These are phyloP conservation scores for Hypomontagnella monticulosa DNA, from an alignment of 495 filamentous ascomycete species.

Conservation along the genomic window DNA sequence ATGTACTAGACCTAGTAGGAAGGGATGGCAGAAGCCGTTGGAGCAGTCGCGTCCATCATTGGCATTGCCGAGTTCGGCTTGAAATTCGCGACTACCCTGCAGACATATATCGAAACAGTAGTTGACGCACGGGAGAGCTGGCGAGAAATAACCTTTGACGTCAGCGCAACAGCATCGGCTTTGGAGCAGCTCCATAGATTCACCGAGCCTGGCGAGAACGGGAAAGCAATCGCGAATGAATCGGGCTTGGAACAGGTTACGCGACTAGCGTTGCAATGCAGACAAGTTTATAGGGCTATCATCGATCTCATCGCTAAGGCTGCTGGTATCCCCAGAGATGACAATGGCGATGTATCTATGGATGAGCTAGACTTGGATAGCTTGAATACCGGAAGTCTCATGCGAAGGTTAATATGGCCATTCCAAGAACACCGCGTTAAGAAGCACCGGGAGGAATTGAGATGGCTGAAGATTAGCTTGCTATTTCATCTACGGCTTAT, in stretches of 20 bases:
- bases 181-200: conserved; percentile 30
- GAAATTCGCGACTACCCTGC: conserved; percentile 33
- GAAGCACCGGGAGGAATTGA: conserved; percentile 25
- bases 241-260: conserved; percentile 26
- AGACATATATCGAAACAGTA: conserved; percentile 26
- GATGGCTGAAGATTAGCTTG: conserved; percentile 31
- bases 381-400: conserved; percentile 6
- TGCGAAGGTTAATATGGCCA: conserved; percentile 26
- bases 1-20: not conserved
- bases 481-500: conserved; percentile 27
- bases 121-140: conserved; percentile 20
- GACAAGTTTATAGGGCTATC: conserved; percentile 32
- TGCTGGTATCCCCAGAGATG: conserved; percentile 9
- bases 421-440: conserved; percentile 28
- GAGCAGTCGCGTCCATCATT: conserved; percentile 24
- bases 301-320: conserved; percentile 31
- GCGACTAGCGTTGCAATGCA: conserved; percentile 33
- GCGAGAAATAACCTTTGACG: conserved; percentile 22
- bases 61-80: conserved; percentile 34
- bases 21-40: conserved; percentile 25
- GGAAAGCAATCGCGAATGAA: conserved; percentile 21
- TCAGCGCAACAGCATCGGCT: conserved; percentile 34
- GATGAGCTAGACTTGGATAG: conserved; percentile 13
- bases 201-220: conserved; percentile 9
- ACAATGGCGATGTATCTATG: conserved; percentile 10